phyloP scores from a whole-genome alignment of 305 asterid species.

The Fraxinus xanthoxyloides region DNA sequence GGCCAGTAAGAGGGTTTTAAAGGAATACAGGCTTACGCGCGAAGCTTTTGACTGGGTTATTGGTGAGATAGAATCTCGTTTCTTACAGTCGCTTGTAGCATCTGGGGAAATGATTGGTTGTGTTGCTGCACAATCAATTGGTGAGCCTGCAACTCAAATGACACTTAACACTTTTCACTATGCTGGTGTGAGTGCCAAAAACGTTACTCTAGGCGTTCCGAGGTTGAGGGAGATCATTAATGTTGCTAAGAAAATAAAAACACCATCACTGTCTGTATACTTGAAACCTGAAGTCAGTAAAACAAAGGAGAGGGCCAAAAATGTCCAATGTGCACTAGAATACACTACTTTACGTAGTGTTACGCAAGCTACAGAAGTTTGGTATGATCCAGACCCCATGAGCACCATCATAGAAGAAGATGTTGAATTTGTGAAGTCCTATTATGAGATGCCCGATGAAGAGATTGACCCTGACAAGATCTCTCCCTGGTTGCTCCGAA shows the following conservation, averaged over 20 bases:
- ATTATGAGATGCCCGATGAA: slow-evolving; percentile 97
- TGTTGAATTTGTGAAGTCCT: slow-evolving; percentile 91
- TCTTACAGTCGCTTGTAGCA: slow-evolving; percentile 93
- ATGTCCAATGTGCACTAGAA: slow-evolving; percentile 95
- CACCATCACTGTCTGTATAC: slow-evolving; percentile 94
- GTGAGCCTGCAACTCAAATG: slow-evolving; percentile 99
- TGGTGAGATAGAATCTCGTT: slow-evolving; percentile 97
- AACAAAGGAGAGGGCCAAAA: slow-evolving; percentile 91
- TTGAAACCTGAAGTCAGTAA: slow-evolving; percentile 72
- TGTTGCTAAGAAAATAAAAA: slow-evolving; percentile 94
- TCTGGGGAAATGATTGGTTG: slow-evolving; percentile 99
- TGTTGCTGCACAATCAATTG: slow-evolving; percentile 98
- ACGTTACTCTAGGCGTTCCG: slow-evolving; percentile 97
- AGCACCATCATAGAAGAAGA: slow-evolving; percentile 90
- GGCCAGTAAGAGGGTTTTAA: slow-evolving; percentile 94
- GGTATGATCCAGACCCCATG: slow-evolving; percentile 98
- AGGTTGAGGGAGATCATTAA: slow-evolving; percentile 98
- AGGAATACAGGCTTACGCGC: slow-evolving; percentile 86
- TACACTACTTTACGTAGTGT: slow-evolving; percentile 94
- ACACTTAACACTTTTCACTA: slow-evolving; percentile 95
- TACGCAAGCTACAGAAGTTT: slow-evolving; percentile 95
- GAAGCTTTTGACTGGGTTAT: slow-evolving; percentile 99
- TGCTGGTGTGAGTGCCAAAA: slow-evolving; percentile 99
- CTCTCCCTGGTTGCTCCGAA: slow-evolving; percentile 98
- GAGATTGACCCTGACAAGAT: slow-evolving; percentile 93